phyloP scores from a whole-genome alignment of 1,139 yeast species.

The Kluyveromyces sp. region DNA sequence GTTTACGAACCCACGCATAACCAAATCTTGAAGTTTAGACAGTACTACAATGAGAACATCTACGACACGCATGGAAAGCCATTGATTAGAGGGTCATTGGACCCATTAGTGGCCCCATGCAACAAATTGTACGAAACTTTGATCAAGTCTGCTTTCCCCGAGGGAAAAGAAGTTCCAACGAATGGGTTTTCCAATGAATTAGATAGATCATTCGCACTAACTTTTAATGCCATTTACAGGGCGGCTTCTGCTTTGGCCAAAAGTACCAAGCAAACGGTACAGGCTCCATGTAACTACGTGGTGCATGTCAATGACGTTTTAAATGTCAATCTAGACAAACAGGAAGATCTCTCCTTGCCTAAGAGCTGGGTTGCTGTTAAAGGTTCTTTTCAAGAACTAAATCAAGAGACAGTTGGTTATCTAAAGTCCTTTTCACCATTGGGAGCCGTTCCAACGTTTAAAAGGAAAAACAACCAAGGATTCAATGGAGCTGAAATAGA shows the following conservation, averaged over 20 bases:
- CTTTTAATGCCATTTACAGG: slow-evolving; percentile 36
- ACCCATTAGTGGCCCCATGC: slow-evolving; percentile 55
- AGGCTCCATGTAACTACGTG: slow-evolving; percentile 30
- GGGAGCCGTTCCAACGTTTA: slow-evolving; percentile 1
- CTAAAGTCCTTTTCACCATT: slow-evolving; percentile 15
- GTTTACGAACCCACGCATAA: slow-evolving; percentile 42
- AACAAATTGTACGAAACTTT: slow-evolving; percentile 47
- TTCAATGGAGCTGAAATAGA: not conserved
- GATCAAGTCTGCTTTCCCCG: slow-evolving; percentile 44
- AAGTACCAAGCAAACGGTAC: slow-evolving; percentile 17
- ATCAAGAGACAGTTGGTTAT: slow-evolving; percentile 19
- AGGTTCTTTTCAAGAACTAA: slow-evolving; percentile 20
- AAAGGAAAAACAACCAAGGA: slow-evolving; percentile 2
- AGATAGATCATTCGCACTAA: slow-evolving; percentile 41
- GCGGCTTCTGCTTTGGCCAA: slow-evolving; percentile 26
- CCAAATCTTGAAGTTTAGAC: slow-evolving; percentile 37
- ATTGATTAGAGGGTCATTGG: slow-evolving; percentile 50
- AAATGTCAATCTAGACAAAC: slow-evolving; percentile 30
- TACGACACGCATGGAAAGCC: slow-evolving; percentile 58
- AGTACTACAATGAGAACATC: slow-evolving; percentile 36
- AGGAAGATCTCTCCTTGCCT: slow-evolving; percentile 21
- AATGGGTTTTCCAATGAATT: slow-evolving; percentile 47
- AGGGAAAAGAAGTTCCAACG: slow-evolving; percentile 37
- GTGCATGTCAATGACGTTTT: slow-evolving; percentile 31
- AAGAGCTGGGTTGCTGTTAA: slow-evolving; percentile 31